Evolutionary conservation across 345 rosid species (phyloP).

Genomic region (Hirschfeldia incana): DNA sequence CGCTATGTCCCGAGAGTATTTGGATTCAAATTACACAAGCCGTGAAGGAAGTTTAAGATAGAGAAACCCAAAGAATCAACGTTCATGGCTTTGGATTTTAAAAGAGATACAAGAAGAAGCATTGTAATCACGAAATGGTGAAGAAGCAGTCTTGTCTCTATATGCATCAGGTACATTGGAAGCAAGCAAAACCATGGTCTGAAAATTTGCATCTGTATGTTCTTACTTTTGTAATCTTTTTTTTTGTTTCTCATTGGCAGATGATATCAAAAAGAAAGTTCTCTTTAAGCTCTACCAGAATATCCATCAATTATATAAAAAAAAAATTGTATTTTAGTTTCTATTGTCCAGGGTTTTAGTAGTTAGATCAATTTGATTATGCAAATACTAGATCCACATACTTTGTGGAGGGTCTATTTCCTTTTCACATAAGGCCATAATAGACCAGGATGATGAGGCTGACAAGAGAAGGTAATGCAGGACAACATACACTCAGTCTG

Average conservation of each 20-base stretch:
- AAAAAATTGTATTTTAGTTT: neutral
- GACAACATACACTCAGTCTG: neutral
- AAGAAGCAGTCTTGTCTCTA: constrained; percentile 17
- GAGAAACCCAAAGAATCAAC: neutral
- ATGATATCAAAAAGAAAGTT: neutral
- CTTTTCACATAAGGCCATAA: neutral
- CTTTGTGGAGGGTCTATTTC: neutral
- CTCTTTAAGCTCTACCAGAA: neutral
- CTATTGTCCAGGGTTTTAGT: neutral
- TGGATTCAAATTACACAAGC: constrained; percentile 88
- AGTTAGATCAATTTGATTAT: neutral
- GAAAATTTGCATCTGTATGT: constrained; percentile 23
- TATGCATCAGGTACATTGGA: constrained; percentile 25
- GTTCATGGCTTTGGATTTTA: constrained; percentile 11
- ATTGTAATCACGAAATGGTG: constrained; percentile 13
- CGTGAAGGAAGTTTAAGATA: constrained; percentile 31
- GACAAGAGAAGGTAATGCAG: neutral
- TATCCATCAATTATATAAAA: neutral
- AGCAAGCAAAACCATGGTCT: constrained; percentile 21
- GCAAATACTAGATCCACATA: neutral
- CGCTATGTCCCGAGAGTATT: constrained; percentile 88
- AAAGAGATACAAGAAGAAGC: constrained; percentile 42
- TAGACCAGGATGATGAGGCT: neutral
- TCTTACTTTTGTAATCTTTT: neutral
- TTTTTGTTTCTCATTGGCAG: neutral